Percentiles rank a stretch among this genome's conserved stretches.
These are phyloP conservation scores for Penicillium sp. DNA, from an alignment of 2,329 filamentous ascomycete genomes.

Conservation along the genomic window DNA sequence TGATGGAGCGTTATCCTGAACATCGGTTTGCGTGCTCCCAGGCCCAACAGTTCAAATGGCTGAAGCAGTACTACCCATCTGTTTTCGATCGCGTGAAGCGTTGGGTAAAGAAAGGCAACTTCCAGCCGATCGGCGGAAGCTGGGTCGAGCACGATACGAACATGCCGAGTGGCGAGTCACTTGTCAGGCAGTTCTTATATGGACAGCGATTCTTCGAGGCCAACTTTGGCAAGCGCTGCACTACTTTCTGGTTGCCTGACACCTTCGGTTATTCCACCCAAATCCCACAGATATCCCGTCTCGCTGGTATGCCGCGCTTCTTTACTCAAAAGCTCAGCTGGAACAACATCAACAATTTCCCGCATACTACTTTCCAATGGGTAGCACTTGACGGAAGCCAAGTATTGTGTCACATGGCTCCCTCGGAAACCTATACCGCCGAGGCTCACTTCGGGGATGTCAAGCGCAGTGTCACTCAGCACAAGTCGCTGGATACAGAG, in stretches of 20 bases:
- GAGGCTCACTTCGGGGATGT: conserved; percentile 94
- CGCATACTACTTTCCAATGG: conserved; percentile 99
- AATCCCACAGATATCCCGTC: conserved; percentile 85
- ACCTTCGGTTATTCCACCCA: conserved; percentile 98
- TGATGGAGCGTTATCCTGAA: conserved; percentile 94
- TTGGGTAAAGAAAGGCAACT: conserved; percentile 86
- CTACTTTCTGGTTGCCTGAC: conserved; percentile 96
- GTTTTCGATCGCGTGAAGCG: conserved; percentile 87
- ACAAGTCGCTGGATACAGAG: conserved; percentile 95
- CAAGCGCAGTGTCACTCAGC: conserved; percentile 81
- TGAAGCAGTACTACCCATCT: conserved; percentile 83
- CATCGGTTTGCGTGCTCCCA: conserved; percentile 90
- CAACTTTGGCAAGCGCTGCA: conserved; percentile 83
- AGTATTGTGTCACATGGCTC: conserved; percentile 96
- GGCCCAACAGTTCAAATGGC: conserved; percentile 97
- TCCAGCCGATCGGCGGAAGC: conserved; percentile 93
- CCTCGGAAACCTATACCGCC: conserved; percentile 92
- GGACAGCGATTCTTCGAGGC: conserved; percentile 94
- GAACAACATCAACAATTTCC: conserved; percentile 99
- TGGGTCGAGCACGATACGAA: conserved; percentile 99
- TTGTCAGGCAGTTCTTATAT: conserved; percentile 92
- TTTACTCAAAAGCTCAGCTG: conserved; percentile 98
- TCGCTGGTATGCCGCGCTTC: conserved; percentile 95
- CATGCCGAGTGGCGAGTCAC: conserved; percentile 89
- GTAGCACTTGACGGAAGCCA: conserved; percentile 93